phyloP scores from a whole-genome alignment of 768 basidiomycete species.

The Suillus weaverae region DNA sequence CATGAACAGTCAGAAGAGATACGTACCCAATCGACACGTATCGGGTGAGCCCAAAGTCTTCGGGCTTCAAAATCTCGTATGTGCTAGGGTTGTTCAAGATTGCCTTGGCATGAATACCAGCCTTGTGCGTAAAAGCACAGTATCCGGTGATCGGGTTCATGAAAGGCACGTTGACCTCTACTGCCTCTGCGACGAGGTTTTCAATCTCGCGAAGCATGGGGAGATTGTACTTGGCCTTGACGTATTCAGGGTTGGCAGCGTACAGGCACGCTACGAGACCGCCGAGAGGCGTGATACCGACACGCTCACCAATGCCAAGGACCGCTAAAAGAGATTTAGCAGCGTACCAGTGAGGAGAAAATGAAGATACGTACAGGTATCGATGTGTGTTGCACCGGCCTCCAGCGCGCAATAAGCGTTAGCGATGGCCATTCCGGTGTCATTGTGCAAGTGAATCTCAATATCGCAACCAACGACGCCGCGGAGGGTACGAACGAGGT shows the following conservation, averaged over 20 bases:
- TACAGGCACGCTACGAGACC: conserved; percentile 96
- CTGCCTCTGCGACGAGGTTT: conserved; percentile 97
- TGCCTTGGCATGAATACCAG: conserved; percentile 99
- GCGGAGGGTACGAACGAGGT: conserved; percentile 92
- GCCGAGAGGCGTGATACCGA: conserved; percentile 97
- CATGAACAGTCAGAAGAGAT: background rate
- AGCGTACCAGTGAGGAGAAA: background rate
- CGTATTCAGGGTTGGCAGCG: conserved; percentile 96
- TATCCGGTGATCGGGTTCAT: conserved; percentile 97
- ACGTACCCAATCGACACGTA: conserved; percentile 94
- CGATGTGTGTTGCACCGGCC: conserved; percentile 98
- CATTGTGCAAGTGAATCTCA: conserved; percentile 97
- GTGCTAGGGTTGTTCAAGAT: conserved; percentile 99
- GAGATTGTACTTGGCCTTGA: conserved; percentile 99
- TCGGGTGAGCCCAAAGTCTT: conserved; percentile 96
- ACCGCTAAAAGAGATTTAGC: conserved; percentile 53
- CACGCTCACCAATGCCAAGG: conserved; percentile 97
- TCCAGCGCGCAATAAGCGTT: conserved; percentile 98
- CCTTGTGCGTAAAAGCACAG: conserved; percentile 99
- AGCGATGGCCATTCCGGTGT: conserved; percentile 98
- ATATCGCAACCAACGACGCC: conserved; percentile 98
- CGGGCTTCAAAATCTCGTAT: conserved; percentile 98
- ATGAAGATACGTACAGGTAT: conserved; percentile 70
- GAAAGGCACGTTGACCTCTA: conserved; percentile 97
- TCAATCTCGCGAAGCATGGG: conserved; percentile 97